Evolutionary conservation across 768 basidiomycete species (phyloP).

Genomic region (Saitozyma podzolica): DNA sequence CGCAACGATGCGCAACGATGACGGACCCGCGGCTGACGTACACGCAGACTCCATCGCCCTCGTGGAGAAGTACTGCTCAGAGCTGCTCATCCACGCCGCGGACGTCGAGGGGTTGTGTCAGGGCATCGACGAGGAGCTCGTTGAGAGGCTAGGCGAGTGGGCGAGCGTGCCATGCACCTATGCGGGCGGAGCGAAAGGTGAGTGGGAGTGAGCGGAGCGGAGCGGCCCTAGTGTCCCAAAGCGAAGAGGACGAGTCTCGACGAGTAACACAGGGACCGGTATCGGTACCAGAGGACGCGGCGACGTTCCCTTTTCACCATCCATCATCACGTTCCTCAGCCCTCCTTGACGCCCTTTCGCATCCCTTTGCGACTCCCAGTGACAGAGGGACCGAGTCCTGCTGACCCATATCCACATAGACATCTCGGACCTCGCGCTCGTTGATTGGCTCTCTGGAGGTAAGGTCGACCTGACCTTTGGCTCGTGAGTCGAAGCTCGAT

Average conservation of each 20-base stretch:
- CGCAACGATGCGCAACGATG: too few species aligned
- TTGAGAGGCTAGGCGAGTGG: constrained; percentile 83
- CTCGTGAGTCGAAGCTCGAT: constrained; percentile 57
- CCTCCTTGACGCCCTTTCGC: too few species aligned
- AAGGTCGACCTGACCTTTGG: constrained; percentile 85
- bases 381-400: too few species aligned
- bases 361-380: too few species aligned
- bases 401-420: constrained; percentile 56
- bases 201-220: constrained; percentile 2
- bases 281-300: too few species aligned
- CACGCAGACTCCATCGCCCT: constrained; percentile 70
- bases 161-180: constrained; percentile 88
- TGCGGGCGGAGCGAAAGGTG: constrained; percentile 92
- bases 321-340: neutral
- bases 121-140: constrained; percentile 89
- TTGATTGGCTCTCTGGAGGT: constrained; percentile 75
- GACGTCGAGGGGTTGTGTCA: constrained; percentile 97
- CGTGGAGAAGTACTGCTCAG: constrained; percentile 81
- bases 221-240: neutral
- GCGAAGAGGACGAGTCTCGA: neutral
- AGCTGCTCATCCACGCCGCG: constrained; percentile 95
- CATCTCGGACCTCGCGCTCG: constrained; percentile 74
- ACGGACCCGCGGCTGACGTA: neutral
- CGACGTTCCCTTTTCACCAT: too few species aligned
- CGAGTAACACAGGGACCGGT: too few species aligned